Evolutionary conservation across 1,284 basidiomycete species (phyloP), one percentile per base, ranked within the genome.

Genomic region (Cerioporus squamosus): DNA sequence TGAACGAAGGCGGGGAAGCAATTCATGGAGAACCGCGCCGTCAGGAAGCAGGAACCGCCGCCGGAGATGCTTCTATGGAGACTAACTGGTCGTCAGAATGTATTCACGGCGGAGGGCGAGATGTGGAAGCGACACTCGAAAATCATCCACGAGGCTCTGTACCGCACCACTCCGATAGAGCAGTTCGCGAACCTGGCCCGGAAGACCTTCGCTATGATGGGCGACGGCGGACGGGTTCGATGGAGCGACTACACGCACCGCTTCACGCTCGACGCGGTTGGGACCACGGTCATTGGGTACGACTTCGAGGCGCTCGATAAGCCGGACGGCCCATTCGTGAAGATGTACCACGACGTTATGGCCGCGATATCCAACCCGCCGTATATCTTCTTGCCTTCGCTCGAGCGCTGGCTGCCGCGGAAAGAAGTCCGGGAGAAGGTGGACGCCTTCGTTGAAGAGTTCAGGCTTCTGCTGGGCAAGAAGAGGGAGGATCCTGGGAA

Each of bases 331-430:
- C 64, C 68, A 17, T 76, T 76, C 53, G 72, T 72, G 5, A 54
- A 47, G 23, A 62, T 69, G 44, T 76, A 75, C 60, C 70, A 71
- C 61, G 45, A 63, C 9, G 69, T 75, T 22, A 75, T 75, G 73
- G 51, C 63, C 9, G 66, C 63, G 22, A 73, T 74, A 45, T 67
- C 73, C 10, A 63, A 65, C 44, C 73, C 73, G 3, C 31, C 65
- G 3, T 74, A 72, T 57, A 52, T 75, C 38, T 61, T 73, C 22
- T 64, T 72, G n/a, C 74, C 74, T 5, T 50, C 62, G 7, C 64
- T 76, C 33, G 74, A 75, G 57, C 63, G 53, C 4, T 60, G 65
- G 45, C 47, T 72, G 10, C 74, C 74, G 5, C 68, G 74, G 10
- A 59, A 44, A 6, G 29, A 24, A 2, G 57, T 71, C 18, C 63